Percentiles rank a stretch among this genome's conserved stretches.
phyloP scores from a whole-genome alignment of 2,329 filamentous ascomycete species.

The Exophiala phaeomuriformis region DNA sequence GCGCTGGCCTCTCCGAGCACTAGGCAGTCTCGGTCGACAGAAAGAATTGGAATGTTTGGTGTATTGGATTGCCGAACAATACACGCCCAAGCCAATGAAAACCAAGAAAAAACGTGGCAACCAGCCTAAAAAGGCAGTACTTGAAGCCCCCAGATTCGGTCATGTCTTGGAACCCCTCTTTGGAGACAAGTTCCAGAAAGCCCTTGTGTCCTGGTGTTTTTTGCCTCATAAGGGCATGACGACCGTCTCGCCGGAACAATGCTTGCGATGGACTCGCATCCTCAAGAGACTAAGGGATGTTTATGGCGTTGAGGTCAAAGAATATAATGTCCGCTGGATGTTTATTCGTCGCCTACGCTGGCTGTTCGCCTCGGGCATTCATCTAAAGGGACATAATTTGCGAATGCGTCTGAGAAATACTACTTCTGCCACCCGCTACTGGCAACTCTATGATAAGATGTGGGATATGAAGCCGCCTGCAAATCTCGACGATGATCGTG shows the following conservation, averaged over 20 bases:
- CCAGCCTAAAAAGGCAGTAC: no score
- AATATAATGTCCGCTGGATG: constrained; percentile 11
- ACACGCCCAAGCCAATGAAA: not conserved
- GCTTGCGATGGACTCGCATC: constrained; percentile 19
- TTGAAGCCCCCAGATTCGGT: no score
- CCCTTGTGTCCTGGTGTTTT: constrained; percentile 47
- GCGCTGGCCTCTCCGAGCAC: constrained; percentile 53
- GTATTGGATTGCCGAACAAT: constrained; percentile 23
- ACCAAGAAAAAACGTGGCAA: no score
- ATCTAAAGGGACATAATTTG: not conserved
- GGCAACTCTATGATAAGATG: constrained; percentile 18
- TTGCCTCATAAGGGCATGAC: constrained; percentile 10
- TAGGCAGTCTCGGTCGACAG: constrained; percentile 36
- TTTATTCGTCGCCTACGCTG: constrained; percentile 12
- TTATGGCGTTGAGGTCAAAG: constrained; percentile 17
- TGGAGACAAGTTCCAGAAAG: constrained; percentile 37
- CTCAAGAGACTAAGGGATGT: constrained; percentile 16
- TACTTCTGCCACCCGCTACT: constrained; percentile 5
- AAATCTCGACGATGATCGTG: constrained; percentile 6
- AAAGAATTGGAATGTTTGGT: constrained; percentile 12
- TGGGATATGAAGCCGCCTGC: constrained; percentile 18
- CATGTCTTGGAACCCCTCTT: constrained; percentile 37
- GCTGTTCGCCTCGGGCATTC: constrained; percentile 11
- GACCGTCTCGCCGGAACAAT: constrained; percentile 12
- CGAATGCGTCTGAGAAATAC: constrained; percentile 7